A percentile compares a stretch with the other conserved stretches of the same genome.
Evolutionary conservation across 2,329 filamentous ascomycete genomes (phyloP).

Genomic region (Neofusicoccum parvum): DNA sequence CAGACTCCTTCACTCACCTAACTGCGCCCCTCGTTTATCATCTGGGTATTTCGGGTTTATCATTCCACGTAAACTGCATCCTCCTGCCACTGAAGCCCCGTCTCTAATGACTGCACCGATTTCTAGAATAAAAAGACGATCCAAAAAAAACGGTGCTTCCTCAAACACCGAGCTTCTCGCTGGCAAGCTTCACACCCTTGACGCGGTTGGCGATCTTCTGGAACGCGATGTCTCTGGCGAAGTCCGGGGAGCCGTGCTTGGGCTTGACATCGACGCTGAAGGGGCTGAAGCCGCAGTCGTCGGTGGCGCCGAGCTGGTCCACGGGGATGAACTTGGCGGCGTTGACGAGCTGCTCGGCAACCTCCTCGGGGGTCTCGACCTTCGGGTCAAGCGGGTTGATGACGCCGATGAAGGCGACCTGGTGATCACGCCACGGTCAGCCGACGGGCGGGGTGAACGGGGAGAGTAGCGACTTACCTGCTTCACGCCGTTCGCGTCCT

Average conservation of each 20-base stretch:
- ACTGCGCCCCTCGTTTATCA: background rate
- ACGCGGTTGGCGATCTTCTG: slow-evolving; percentile 32
- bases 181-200: slow-evolving; percentile 33
- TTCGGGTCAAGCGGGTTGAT: slow-evolving; percentile 33
- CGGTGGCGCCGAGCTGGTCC: slow-evolving; percentile 35
- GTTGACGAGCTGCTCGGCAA: slow-evolving; percentile 31
- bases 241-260: slow-evolving; percentile 33
- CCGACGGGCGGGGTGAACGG: background rate
- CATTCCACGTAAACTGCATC: background rate
- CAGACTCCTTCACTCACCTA: background rate
- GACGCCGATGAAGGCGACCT: slow-evolving; percentile 35
- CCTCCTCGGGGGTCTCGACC: slow-evolving; percentile 34
- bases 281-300: slow-evolving; percentile 36
- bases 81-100: background rate
- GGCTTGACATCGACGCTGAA: slow-evolving; percentile 36
- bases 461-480: slow-evolving; percentile 21
- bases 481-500: slow-evolving; percentile 34
- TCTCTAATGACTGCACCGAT: background rate
- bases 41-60: background rate
- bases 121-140: background rate
- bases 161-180: slow-evolving; percentile 30
- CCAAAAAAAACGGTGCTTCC: background rate
- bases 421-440: background rate
- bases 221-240: slow-evolving; percentile 35
- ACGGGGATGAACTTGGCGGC: slow-evolving; percentile 33